Base-by-base conservation (phyloP, 148 eudicot genomes). In the Rheum nobile region DNA sequence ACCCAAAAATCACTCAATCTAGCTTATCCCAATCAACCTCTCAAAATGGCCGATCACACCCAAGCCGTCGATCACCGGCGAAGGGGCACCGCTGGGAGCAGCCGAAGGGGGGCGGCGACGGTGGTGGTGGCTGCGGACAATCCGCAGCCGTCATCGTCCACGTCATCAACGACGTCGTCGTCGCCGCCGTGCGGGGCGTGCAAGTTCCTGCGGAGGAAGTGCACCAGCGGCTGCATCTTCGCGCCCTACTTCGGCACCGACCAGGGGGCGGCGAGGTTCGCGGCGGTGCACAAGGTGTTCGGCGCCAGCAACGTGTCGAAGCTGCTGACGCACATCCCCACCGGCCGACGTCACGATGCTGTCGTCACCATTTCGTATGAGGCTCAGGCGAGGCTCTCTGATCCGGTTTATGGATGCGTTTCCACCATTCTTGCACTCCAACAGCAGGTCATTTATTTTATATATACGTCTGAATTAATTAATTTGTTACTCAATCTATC, bases 241-340 rank as follows among this genome's bases (percentile, higher is more conserved):
- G 88, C 90, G 71, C 90, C 90, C 8, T 75, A 87, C 72, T 87
- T 87, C 42, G 84, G 85, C 68, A 69, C 85, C 11, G 90, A 87
- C 78, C 88, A 87, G 61, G 90, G 90, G 0, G 84, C 86, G 4
- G 88, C 88, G 8, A 76, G 85, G 74, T 87, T 87, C n/a, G 90
- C 90, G 1, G 88, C 90, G 1, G 90, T 87, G 21, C 90, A 87
- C 34, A 87, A 87, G 81, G 86, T 87, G 68, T 87, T 87, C 43
- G 90, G 90, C 4, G 90, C 90, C 1, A 87, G 88, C 74, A 87
- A 87, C 50, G 90, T 87, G 77, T 87, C 90, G 0, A 87, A 87
- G 74, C 76, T 87, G 52, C 72, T 87, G 81, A 57, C 80, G 73
- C 86, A 85, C 72, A 85, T 87, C 42, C 90, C 90, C 1, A 35